Evolutionary conservation across 202 grass and related monocot species (phyloP).

Genomic region (Setaria italica): DNA sequence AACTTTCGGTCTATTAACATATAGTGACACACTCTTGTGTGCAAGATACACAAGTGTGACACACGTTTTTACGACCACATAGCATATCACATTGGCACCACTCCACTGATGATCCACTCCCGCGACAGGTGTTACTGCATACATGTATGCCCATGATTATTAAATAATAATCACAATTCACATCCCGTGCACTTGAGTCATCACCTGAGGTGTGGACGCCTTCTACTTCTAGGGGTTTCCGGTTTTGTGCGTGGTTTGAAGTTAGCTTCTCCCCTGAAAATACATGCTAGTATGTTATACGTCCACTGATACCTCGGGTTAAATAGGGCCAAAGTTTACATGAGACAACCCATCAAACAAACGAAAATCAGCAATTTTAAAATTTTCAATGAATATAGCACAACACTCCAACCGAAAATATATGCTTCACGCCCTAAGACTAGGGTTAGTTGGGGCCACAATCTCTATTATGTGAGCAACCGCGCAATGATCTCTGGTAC

Average conservation of each 20-base stretch:
- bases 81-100: background rate
- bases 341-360: background rate
- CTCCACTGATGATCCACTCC: too few relatives aligned
- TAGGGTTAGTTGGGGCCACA: background rate
- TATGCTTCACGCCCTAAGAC: background rate
- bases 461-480: background rate
- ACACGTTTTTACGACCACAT: background rate
- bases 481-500: background rate
- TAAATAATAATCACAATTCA: too few relatives aligned
- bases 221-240: too few relatives aligned
- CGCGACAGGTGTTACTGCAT: too few relatives aligned
- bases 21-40: background rate
- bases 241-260: too few relatives aligned
- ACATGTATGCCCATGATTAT: too few relatives aligned
- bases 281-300: too few relatives aligned
- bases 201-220: too few relatives aligned
- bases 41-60: background rate
- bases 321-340: too few relatives aligned
- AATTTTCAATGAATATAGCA: background rate
- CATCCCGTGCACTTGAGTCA: too few relatives aligned
- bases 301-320: too few relatives aligned
- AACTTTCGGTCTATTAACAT: constrained; percentile 12
- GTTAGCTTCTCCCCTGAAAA: too few relatives aligned
- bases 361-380: background rate
- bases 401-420: background rate